These are phyloP conservation scores for Thelonectria olida DNA, from an alignment of 2,329 filamentous ascomycete genomes.

Conservation along the genomic window DNA sequence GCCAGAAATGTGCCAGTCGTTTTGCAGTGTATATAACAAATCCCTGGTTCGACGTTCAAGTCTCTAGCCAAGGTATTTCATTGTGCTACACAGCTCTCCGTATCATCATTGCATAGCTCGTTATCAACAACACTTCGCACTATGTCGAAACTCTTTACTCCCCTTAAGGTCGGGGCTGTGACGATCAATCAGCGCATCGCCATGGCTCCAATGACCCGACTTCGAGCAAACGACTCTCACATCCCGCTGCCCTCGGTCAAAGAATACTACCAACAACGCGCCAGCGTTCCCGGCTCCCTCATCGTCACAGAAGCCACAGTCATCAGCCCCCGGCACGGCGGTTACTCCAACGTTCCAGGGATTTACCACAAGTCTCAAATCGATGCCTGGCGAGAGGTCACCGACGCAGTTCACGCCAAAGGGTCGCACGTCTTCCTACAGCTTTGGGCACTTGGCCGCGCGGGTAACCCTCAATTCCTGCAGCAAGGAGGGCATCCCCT, in stretches of 20 bases:
- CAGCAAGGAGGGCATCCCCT: not conserved
- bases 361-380: conserved; percentile 4
- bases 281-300: not conserved
- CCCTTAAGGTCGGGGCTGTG: not conserved
- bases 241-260: not conserved
- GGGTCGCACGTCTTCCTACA: conserved; percentile 1
- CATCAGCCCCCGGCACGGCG: not conserved
- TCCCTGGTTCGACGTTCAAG: no score
- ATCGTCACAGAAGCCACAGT: not conserved
- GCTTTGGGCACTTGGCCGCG: not conserved
- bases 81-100: no score
- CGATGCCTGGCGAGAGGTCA: not conserved
- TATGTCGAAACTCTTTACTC: not conserved
- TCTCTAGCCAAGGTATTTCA: no score
- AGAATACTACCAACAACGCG: conserved; percentile 7
- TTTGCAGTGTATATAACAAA: no score
- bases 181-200: not conserved
- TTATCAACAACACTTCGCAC: not conserved
- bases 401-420: not conserved
- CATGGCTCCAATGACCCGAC: conserved; percentile 7
- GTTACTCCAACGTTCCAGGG: not conserved
- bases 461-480: not conserved
- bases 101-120: no score
- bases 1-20: no score
- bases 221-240: not conserved